Conservation (phyloP, 495 filamentous ascomycete genomes). For the Cercophora newfieldiana region DNA sequence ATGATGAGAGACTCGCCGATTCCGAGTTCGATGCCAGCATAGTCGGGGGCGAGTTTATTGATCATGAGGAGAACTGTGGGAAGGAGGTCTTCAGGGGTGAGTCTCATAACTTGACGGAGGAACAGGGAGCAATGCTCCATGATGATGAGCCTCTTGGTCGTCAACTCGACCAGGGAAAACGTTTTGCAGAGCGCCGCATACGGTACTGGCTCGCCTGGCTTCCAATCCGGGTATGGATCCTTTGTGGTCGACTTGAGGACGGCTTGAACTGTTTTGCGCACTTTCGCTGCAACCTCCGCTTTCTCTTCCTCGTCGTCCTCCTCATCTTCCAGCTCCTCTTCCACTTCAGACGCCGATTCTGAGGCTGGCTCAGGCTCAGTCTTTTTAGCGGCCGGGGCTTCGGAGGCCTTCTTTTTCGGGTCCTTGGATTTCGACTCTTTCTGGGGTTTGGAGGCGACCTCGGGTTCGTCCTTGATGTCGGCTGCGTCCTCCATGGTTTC, state of each 20-base stretch:
- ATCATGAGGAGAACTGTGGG: slow-evolving; percentile 92
- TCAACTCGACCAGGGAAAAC: slow-evolving; percentile 91
- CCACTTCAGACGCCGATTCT: slow-evolving; percentile 55
- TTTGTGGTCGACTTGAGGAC: slow-evolving; percentile 63
- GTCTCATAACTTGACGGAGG: slow-evolving; percentile 84
- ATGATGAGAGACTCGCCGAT: slow-evolving; percentile 98
- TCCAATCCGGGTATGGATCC: slow-evolving; percentile 94
- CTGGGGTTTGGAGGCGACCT: slow-evolving; percentile 25
- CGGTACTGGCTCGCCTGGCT: slow-evolving; percentile 80
- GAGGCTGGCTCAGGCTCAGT: slow-evolving; percentile 45
- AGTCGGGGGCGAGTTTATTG: slow-evolving; percentile 96
- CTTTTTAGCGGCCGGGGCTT: slow-evolving; percentile 28
- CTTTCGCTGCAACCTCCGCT: slow-evolving; percentile 72
- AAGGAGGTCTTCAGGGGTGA: slow-evolving; percentile 86
- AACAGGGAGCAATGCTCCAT: slow-evolving; percentile 86
- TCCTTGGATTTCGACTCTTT: slow-evolving; percentile 26
- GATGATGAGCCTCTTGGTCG: slow-evolving; percentile 85
- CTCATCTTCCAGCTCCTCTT: slow-evolving; percentile 49
- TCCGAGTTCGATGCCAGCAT: slow-evolving; percentile 90
- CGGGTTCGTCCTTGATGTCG: slow-evolving; percentile 22
- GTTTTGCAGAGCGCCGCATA: slow-evolving; percentile 94
- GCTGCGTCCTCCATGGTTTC: slow-evolving; percentile 40
- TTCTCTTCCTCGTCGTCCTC: slow-evolving; percentile 70
- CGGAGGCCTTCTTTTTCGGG: slow-evolving; percentile 22
- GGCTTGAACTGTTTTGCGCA: slow-evolving; percentile 79